Evolutionary conservation across 2,329 filamentous ascomycete genomes (phyloP), one percentile per base, ranked within the genome.

Genomic region (Alternaria atra): DNA sequence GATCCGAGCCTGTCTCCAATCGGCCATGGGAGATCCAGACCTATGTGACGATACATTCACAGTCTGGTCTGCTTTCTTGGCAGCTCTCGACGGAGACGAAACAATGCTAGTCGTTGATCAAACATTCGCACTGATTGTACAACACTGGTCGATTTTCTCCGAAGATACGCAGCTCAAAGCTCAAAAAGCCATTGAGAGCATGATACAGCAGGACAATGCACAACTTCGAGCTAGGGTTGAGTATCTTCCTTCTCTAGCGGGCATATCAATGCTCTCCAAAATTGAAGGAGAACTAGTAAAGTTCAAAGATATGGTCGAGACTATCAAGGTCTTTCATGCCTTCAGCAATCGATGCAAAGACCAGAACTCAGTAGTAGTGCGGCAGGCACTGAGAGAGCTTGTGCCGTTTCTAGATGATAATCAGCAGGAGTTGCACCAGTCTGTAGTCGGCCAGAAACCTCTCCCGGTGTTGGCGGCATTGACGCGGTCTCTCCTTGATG

Each of bases 1-100:
- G 89, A 94, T 98, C 57, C 93, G 93, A 67, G 93, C 94, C n/a
- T 97, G 92, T 74, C 83, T 99, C 12, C 89, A 97, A 64, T 93
- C 93, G 23, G 93, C 93, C 0, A 86, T 98, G 61, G 85, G 90
- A 15, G 87, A 91, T 52, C 84, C 89, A 44, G 86, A 90, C 47
- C 84, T 99, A n/a, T 89, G 92, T 63, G 85, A 92, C 62, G 84
- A 88, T 30, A 92, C 93, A 2, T 94, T 98, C 71, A 87, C 86
- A 4, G 92, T 93, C 50, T 99, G 95, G 95, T 85, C 88, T 27
- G 85, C 89, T 8, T 89, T 99, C 80, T 85, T 98, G 17, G 86
- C 81, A 29, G 87, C 89, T 52, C 84, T 98, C 2, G 72, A 76
- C 48, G 89, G 90, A 58, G 90, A 93, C 25, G 94, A 97, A 72